Conservation (phyloP, 257 asterid genomes). For the Cordia subcordata region DNA sequence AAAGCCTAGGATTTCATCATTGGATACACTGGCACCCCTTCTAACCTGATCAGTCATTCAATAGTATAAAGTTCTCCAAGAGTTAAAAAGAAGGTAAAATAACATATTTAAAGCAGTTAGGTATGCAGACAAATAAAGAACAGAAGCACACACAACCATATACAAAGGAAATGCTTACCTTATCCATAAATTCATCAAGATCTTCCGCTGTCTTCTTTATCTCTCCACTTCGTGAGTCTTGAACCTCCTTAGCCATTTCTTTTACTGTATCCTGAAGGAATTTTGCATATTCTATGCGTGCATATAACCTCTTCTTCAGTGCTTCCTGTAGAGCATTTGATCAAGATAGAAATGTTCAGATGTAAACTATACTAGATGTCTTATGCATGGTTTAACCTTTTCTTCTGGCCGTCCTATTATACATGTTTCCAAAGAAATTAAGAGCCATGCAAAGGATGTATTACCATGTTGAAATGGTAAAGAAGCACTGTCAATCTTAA, state of each 20-base stretch:
- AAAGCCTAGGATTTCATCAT: slow-evolving; percentile 81
- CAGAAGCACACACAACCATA: slow-evolving; percentile 41
- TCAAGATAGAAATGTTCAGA: slow-evolving; percentile 1
- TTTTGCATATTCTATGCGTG: slow-evolving; percentile 85
- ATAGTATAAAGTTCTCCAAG: not conserved
- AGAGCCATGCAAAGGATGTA: not conserved
- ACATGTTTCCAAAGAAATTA: not conserved
- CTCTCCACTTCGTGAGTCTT: slow-evolving; percentile 82
- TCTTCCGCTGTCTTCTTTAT: slow-evolving; percentile 83
- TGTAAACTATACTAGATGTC: not conserved
- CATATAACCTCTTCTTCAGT: slow-evolving; percentile 66
- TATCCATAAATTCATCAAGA: slow-evolving; percentile 73
- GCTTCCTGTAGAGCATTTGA: slow-evolving; percentile 53
- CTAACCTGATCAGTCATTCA: slow-evolving; percentile 48
- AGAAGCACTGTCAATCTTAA: too few species aligned
- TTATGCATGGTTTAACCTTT: not conserved
- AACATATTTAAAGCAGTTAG: not conserved
- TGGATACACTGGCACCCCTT: slow-evolving; percentile 73
- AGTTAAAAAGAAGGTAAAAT: not conserved
- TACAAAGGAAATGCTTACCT: slow-evolving; percentile 29
- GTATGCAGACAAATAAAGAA: not conserved
- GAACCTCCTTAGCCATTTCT: slow-evolving; percentile 90
- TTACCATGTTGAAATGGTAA: not conserved
- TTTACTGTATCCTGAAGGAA: slow-evolving; percentile 83
- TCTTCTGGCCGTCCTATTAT: not conserved